Evolutionary conservation across 2,329 filamentous ascomycete species (phyloP).

Genomic region (Ceratocystiopsis minuta): DNA sequence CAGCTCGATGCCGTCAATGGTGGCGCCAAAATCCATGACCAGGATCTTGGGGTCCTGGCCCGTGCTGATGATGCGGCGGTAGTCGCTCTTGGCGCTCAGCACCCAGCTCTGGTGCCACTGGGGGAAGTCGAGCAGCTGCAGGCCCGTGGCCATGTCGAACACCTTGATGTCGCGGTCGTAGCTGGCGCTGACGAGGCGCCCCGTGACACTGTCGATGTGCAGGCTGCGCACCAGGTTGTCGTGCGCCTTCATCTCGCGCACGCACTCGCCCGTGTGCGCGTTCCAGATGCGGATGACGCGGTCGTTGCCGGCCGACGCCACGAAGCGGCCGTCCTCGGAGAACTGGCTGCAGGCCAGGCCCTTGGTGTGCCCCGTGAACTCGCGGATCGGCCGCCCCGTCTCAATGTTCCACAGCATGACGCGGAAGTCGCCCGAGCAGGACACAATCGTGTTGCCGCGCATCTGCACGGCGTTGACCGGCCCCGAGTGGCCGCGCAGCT

Average conservation of each 20-base stretch:
- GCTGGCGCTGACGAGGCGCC: slow-evolving; percentile 73
- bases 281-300: slow-evolving; percentile 93
- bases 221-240: slow-evolving; percentile 72
- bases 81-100: slow-evolving; percentile 86
- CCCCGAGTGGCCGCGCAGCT: slow-evolving; percentile 68
- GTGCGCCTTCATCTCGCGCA: slow-evolving; percentile 69
- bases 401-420: slow-evolving; percentile 94
- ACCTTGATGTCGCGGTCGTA: slow-evolving; percentile 95
- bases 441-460: slow-evolving; percentile 80
- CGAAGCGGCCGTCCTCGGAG: slow-evolving; percentile 81
- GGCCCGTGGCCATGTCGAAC: slow-evolving; percentile 68
- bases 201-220: slow-evolving; percentile 75
- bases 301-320: slow-evolving; percentile 89
- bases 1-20: slow-evolving; percentile 37
- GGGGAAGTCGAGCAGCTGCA: slow-evolving; percentile 68
- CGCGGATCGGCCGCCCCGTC: slow-evolving; percentile 72
- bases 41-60: slow-evolving; percentile 86
- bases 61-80: slow-evolving; percentile 82
- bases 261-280: slow-evolving; percentile 69
- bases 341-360: slow-evolving; percentile 93
- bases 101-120: slow-evolving; percentile 97
- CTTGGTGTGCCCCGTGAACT: slow-evolving; percentile 79
- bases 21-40: slow-evolving; percentile 76
- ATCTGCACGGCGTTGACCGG: slow-evolving; percentile 95
- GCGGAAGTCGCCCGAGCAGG: slow-evolving; percentile 80